Conservation (phyloP, 768 basidiomycete genomes). For the Xerocomus potaroensis region DNA sequence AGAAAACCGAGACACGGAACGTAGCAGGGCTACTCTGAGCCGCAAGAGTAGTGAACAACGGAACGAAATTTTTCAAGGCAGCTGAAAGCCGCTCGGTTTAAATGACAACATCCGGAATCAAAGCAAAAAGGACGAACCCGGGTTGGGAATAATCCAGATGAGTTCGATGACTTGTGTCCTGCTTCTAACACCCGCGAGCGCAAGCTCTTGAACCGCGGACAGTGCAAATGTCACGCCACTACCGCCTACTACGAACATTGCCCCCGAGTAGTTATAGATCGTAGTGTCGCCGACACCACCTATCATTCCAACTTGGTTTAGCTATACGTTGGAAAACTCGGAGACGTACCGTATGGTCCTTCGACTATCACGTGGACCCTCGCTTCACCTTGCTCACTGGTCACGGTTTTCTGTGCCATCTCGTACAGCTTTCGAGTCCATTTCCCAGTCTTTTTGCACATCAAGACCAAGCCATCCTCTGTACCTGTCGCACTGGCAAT, state of each 20-base stretch:
- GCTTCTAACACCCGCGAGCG: conserved; percentile 33
- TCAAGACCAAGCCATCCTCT: conserved; percentile 43
- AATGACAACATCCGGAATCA: background rate
- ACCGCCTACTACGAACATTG: conserved; percentile 56
- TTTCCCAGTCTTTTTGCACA: conserved; percentile 48
- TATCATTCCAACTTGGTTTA: conserved; percentile 13
- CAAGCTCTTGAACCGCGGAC: conserved; percentile 46
- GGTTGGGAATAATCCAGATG: conserved; percentile 50
- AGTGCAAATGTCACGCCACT: conserved; percentile 58
- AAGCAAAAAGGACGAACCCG: conserved; percentile 28
- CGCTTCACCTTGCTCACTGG: conserved; percentile 24
- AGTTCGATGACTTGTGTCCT: conserved; percentile 45
- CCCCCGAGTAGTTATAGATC: conserved; percentile 46
- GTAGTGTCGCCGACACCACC: conserved; percentile 44
- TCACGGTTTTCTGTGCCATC: conserved; percentile 34
- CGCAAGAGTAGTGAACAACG: conserved; percentile 35
- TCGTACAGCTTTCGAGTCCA: conserved; percentile 46
- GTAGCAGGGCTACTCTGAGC: conserved; percentile 29
- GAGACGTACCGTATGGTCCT: conserved; percentile 48
- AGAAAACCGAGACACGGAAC: conserved; percentile 39
- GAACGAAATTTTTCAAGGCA: conserved; percentile 34
- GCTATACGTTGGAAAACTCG: background rate
- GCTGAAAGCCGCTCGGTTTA: conserved; percentile 28
- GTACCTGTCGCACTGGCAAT: conserved; percentile 42
- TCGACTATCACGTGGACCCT: conserved; percentile 43